phyloP scores from a whole-genome alignment of 495 filamentous ascomycete genomes.

The Hypomontagnella submonticulosa region DNA sequence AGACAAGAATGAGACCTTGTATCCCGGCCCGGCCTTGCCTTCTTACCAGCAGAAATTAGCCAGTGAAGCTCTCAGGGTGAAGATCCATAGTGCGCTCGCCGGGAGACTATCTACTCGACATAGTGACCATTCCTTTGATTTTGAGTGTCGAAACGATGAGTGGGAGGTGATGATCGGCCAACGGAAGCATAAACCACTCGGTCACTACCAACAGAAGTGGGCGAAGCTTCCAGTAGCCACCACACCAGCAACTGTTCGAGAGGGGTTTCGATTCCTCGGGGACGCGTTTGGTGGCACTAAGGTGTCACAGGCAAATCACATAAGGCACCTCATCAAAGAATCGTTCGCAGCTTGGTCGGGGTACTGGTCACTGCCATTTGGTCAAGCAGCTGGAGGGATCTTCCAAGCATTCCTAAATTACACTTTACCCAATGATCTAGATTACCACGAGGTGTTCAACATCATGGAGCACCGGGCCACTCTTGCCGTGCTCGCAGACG shows the following conservation, averaged over 20 bases:
- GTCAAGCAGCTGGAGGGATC: constrained; percentile 30
- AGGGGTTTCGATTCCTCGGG: constrained; percentile 47
- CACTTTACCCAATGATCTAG: constrained; percentile 14
- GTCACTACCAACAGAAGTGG: constrained; percentile 44
- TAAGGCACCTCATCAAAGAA: constrained; percentile 48
- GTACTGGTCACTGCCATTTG: constrained; percentile 44
- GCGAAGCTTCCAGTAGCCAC: background rate
- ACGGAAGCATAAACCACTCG: constrained; percentile 30
- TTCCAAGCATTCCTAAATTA: constrained; percentile 31
- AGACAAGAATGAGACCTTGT: background rate
- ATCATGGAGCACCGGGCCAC: constrained; percentile 51
- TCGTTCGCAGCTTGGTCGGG: constrained; percentile 48
- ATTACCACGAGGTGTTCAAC: constrained; percentile 50
- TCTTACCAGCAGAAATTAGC: constrained; percentile 24
- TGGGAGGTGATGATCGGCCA: constrained; percentile 39
- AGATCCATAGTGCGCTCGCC: constrained; percentile 29
- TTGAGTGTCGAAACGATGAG: constrained; percentile 32
- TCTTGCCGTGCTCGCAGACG: constrained; percentile 47
- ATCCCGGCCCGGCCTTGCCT: constrained; percentile 15
- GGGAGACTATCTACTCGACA: constrained; percentile 18
- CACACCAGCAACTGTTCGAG: background rate
- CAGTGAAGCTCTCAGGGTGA: constrained; percentile 13
- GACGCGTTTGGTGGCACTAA: constrained; percentile 50
- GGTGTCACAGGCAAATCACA: constrained; percentile 50
- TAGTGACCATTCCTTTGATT: constrained; percentile 39